Evolutionary conservation across 2,329 filamentous ascomycete genomes (phyloP).

Genomic region (Apiospora aurea): DNA sequence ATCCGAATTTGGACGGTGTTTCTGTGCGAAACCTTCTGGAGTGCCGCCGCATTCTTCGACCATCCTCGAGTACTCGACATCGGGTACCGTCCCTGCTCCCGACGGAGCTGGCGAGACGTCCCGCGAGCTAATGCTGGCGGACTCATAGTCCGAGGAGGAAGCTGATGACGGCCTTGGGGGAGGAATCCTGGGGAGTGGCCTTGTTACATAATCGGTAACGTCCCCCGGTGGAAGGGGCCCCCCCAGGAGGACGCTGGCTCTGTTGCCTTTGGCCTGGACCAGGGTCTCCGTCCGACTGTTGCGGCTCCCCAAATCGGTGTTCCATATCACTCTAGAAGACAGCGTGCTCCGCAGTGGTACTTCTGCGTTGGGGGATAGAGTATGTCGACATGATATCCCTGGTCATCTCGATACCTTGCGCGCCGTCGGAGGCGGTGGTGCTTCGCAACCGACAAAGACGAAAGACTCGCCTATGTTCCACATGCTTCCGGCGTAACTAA

Average conservation of each 20-base stretch:
- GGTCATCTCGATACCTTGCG: background rate
- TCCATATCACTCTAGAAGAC: background rate
- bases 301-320: background rate
- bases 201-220: constrained; percentile 8
- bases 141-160: constrained; percentile 4
- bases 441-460: background rate
- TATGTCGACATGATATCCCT: constrained; percentile 1
- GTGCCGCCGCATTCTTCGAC: background rate
- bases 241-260: background rate
- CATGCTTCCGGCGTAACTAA: constrained; percentile 5
- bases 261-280: background rate
- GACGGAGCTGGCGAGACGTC: background rate
- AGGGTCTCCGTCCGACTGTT: background rate
- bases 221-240: background rate
- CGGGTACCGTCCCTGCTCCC: background rate
- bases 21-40: background rate
- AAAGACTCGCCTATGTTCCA: background rate
- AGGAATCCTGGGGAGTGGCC: background rate
- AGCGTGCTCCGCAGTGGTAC: background rate
- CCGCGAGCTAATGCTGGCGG: background rate
- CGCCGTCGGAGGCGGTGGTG: background rate
- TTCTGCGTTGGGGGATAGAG: background rate
- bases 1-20: background rate
- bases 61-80: background rate
- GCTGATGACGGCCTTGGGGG: background rate